Conservation (phyloP, 2,329 filamentous ascomycete genomes). For the Fusarium fujikuroi region DNA sequence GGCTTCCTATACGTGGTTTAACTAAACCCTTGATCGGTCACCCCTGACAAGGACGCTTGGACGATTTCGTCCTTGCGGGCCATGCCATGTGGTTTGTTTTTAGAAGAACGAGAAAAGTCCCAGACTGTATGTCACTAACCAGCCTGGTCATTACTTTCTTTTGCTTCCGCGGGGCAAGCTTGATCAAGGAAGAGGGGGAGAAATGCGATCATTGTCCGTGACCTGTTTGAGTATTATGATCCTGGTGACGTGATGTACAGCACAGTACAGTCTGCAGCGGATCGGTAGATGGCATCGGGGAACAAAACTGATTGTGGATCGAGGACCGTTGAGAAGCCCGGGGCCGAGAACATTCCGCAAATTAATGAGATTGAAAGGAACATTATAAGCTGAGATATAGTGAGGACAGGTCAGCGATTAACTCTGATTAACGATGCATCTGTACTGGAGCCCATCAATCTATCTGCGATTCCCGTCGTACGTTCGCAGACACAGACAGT, state of each 20-base stretch:
- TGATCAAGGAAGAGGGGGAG: neutral
- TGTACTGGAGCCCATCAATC: neutral
- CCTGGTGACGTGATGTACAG: neutral
- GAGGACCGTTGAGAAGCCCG: neutral
- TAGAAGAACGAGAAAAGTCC: neutral
- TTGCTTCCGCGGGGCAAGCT: neutral
- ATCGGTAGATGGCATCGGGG: constrained; percentile 11
- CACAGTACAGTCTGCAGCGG: neutral
- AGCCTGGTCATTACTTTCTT: neutral
- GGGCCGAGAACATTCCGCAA: constrained; percentile 3
- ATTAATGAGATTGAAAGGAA: constrained; percentile 20
- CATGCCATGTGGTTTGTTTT: constrained; percentile 39
- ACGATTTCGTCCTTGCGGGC: constrained; percentile 26
- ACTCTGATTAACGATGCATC: neutral
- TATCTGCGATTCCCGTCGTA: neutral
- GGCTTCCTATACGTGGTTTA: constrained; percentile 42
- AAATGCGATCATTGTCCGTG: neutral
- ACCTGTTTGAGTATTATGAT: neutral
- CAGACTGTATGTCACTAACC: neutral
- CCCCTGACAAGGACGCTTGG: constrained; percentile 9
- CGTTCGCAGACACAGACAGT: neutral
- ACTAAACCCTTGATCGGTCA: constrained; percentile 16
- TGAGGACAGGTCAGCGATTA: neutral
- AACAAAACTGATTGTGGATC: constrained; percentile 4
- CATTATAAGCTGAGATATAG: constrained; percentile 26